phyloP scores from a whole-genome alignment of 306 rosid genomes.

The Trifolium pratense region DNA sequence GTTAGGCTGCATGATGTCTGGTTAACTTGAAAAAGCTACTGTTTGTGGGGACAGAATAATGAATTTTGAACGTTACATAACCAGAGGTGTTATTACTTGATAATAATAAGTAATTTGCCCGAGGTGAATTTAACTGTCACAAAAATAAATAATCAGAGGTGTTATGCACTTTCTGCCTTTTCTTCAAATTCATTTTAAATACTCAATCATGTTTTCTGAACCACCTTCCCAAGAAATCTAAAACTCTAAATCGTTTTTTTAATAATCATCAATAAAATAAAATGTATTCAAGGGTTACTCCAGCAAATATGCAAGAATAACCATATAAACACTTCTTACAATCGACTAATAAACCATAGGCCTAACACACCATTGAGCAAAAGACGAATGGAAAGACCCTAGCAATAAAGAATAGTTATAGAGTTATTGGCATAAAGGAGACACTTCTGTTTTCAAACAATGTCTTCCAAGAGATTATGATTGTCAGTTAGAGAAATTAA shows the following conservation, averaged over 20 bases:
- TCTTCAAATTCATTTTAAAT: conserved; percentile 17
- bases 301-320: no score
- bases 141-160: not conserved
- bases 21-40: conserved; percentile 19
- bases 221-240: not conserved
- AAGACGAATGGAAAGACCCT: not conserved
- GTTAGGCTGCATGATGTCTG: conserved; percentile 21
- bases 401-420: not conserved
- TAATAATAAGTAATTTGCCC: no score
- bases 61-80: not conserved
- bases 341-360: not conserved
- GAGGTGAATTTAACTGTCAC: no score
- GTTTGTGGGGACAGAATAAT: conserved; percentile 13
- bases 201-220: not conserved
- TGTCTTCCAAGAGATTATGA: conserved; percentile 17
- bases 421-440: not conserved
- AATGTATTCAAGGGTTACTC: conserved; percentile 6
- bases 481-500: conserved; percentile 28
- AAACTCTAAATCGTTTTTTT: no score
- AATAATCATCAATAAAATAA: not conserved
- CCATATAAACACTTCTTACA: not conserved
- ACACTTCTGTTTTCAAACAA: not conserved
- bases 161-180: not conserved
- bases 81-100: not conserved
- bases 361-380: not conserved